Evolutionary conservation across 1,139 yeast genomes (phyloP).

Genomic region (Saccharomyces pastorianus): DNA sequence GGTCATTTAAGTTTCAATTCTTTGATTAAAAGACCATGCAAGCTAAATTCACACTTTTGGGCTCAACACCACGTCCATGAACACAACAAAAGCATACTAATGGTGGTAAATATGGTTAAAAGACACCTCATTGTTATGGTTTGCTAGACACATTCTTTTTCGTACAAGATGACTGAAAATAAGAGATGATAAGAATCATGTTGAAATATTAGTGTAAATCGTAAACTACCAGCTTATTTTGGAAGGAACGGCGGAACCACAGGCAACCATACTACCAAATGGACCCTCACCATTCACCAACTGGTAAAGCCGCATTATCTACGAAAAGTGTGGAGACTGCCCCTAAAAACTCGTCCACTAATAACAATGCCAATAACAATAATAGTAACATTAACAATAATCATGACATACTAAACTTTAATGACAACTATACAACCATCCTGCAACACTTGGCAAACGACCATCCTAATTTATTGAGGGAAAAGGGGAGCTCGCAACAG

Average conservation of each 20-base stretch:
- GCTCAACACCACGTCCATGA: background rate
- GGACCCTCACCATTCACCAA: background rate
- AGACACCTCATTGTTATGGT: background rate
- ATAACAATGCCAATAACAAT: background rate
- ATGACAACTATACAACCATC: constrained; percentile 22
- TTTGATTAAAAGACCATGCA: background rate
- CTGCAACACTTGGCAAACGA: constrained; percentile 17
- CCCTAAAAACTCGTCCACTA: background rate
- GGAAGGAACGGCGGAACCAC: background rate
- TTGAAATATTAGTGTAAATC: background rate
- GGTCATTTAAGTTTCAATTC: background rate
- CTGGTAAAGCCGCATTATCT: background rate
- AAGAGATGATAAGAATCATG: background rate
- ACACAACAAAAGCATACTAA: background rate
- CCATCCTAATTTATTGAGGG: constrained; percentile 8
- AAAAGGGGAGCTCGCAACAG: constrained; percentile 7
- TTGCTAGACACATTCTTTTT: background rate
- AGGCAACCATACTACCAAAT: background rate
- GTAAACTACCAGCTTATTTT: background rate
- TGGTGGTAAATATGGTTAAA: background rate
- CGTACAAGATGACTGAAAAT: background rate
- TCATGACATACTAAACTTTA: constrained; percentile 18
- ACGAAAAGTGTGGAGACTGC: background rate
- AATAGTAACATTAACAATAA: background rate
- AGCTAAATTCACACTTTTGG: too few relatives aligned